Conservation (phyloP, 192 early-diverging fungal species). For the Diversispora epigaea region DNA sequence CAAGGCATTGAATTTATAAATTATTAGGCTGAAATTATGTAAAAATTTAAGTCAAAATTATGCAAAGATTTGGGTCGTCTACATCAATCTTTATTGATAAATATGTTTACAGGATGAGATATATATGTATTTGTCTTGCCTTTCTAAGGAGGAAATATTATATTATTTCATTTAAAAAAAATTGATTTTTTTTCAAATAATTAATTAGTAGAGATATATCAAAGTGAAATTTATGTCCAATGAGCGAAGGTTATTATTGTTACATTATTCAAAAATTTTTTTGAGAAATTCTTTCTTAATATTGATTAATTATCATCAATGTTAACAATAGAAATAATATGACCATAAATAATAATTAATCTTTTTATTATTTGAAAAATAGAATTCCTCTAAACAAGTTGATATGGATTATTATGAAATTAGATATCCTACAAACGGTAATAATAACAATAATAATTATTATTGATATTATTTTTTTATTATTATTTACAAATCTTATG, state of each 20-base stretch:
- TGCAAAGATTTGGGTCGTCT: too few species aligned
- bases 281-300: too few species aligned
- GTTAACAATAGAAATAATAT: too few species aligned
- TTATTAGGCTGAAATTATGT: too few species aligned
- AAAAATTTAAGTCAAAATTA: too few species aligned
- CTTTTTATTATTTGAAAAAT: constrained; percentile 9
- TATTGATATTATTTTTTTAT: background rate
- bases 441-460: background rate
- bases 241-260: constrained; percentile 43
- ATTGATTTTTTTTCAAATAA: background rate
- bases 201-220: constrained; percentile 57
- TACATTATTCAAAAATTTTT: too few species aligned
- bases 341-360: background rate
- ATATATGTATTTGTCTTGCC: too few species aligned
- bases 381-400: constrained; percentile 46
- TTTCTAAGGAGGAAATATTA: too few species aligned
- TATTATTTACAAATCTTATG: background rate
- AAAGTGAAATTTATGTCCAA: constrained; percentile 67
- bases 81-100: too few species aligned
- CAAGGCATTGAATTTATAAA: too few species aligned
- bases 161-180: background rate
- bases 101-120: too few species aligned
- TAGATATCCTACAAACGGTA: constrained; percentile 83
- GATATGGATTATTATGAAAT: constrained; percentile 68
- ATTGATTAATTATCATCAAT: too few species aligned